Evolutionary conservation across 257 asterid genomes (phyloP), one percentile per base, ranked within the genome.

Genomic region (Verbena officinalis): DNA sequence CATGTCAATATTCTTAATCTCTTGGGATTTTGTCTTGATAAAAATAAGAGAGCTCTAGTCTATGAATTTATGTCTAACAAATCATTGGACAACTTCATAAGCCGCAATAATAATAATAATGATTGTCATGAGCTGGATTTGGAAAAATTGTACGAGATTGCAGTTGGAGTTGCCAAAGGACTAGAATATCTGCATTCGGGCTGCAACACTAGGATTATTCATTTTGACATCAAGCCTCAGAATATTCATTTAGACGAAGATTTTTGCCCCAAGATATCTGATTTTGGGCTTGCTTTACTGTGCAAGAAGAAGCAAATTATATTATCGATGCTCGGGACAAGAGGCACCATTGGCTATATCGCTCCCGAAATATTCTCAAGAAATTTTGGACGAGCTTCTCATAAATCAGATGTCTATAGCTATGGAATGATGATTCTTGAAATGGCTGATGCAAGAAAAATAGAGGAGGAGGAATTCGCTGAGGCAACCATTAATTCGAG

Each of bases 161-260:
- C 81, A 16, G 30, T 80, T 53, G 92, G 86, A 1, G 73, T 69
- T 17, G 84, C 86, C 9, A 58, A 70, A 59, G 87, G 82, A 17
- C 19, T 81, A 81, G 80, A 89, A 59, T 86, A 76, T 79, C 81
- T 84, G 11, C 95, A 86, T 70, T 55, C 72, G 8, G 89, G 81
- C 17, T 81, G 84, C 44, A 80, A 55, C 56, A 71, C 83, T 9
- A 73, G 83, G 65, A 72, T 80, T 55, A 84, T 88, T 45, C 96
- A 85, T 70, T 90, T 90, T 13, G 93, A 88, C 69, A 90, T 87
- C 36, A 87, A 84, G 65, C 82, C 90, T 76, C 81, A 75, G 44
- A 87, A 84, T 72, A 83, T 87, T 51, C 88, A 82, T 21, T 69
- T 83, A 8, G 93, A 83, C 63, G 81, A 78, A 19, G 80, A 80